phyloP scores from a whole-genome alignment of 176 grass and related monocot genomes.

The Thalia dealbata region DNA sequence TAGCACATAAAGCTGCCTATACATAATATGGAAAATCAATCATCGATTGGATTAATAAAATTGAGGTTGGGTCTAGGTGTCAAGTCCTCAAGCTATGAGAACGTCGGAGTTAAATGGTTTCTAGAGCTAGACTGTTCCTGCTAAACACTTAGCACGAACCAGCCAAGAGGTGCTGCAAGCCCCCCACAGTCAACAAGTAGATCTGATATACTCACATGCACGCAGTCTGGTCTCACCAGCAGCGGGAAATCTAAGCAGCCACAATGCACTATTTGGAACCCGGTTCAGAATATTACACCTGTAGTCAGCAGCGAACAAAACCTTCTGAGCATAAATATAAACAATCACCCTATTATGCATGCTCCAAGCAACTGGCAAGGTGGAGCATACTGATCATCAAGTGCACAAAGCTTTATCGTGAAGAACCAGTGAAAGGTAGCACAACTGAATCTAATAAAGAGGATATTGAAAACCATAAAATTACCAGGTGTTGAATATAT shows the following conservation, averaged over 20 bases:
- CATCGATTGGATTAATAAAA: background rate
- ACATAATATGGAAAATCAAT: too few relatives aligned
- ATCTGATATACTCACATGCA: conserved; percentile 46
- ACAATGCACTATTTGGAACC: conserved; percentile 65
- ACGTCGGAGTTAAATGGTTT: background rate
- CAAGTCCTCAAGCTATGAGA: background rate
- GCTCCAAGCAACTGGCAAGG: background rate
- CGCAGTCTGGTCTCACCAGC: conserved; percentile 67
- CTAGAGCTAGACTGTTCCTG: background rate
- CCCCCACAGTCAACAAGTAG: background rate
- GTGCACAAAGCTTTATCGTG: background rate
- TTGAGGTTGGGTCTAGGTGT: background rate
- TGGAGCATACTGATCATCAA: background rate
- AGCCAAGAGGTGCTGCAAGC: background rate
- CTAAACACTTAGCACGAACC: background rate
- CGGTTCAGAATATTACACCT: conserved; percentile 92
- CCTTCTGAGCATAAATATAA: background rate
- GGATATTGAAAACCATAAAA: background rate
- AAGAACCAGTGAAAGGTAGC: background rate
- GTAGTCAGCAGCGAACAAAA: background rate
- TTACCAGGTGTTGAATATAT: conserved; percentile 86
- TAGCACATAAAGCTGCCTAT: background rate
- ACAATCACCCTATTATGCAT: background rate
- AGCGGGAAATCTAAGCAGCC: conserved; percentile 79
- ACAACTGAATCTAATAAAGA: background rate